Evolutionary conservation across 75 land plant species (phyloP), one percentile per base, ranked within the genome.

Genomic region (Picea glauca): DNA sequence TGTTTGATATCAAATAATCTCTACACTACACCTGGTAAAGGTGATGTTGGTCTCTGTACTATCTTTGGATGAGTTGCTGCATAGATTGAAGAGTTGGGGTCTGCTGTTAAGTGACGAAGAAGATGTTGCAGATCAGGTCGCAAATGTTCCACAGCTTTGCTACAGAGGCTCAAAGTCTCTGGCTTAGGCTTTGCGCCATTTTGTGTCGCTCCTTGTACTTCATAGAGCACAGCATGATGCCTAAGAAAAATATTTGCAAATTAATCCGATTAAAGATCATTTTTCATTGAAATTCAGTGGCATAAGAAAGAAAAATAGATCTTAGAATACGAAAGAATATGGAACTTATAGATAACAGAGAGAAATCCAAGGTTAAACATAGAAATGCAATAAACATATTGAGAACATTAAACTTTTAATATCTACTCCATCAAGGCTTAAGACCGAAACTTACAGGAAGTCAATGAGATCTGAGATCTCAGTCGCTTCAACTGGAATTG

Each of bases 51-150:
- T 72, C 89, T 92, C 56, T 92, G 98, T 32, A 80, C 83, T 1
- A 92, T 74, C 85, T 93, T 98, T 58, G 96, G 92, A 77, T 93
- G 98, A 74, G 94, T 93, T 5, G 98, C 98, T 58, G 99, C 99
- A 89, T 98, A 98, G 11, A 98, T 89, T 54, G 99, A 98, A 54
- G 85, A 84, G 60, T 80, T 90, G 3, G 80, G 78, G 81, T 98
- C 99, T 40, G 88, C 77, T 78, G 88, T 89, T 72, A 98, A 77
- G 83, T 98, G 99, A 46, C 88, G 90, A 58, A 98, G 87, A 72
- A 93, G 90, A 75, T 89, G 92, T 78, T 91, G 94, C 66, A 98
- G 83, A 72, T 98, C 99, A 23, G 99, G 94, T 54, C 93, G 95
- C 17, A 98, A 78, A 60, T 82, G 87, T 57, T 98, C 99, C 13